These are phyloP conservation scores for Schwanniomyces vanrijiae DNA, from an alignment of 805 yeast species.

Conservation along the genomic window DNA sequence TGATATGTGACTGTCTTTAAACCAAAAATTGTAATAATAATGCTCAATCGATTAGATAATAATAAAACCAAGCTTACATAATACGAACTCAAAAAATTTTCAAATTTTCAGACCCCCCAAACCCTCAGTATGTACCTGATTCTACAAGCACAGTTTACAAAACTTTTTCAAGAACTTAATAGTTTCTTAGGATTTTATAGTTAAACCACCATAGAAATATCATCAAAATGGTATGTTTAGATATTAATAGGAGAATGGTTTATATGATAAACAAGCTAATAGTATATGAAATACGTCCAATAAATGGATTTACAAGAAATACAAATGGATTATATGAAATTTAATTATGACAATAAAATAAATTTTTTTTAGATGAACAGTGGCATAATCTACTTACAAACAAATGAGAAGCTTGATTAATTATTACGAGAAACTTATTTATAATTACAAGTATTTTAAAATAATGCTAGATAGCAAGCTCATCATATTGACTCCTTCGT, in stretches of 20 bases:
- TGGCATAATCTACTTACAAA: too few species aligned
- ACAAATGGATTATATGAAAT: too few species aligned
- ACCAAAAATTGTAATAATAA: not conserved
- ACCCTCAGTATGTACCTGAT: conserved; percentile 1
- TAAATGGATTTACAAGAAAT: too few species aligned
- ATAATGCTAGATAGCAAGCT: not conserved
- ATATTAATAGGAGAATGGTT: not conserved
- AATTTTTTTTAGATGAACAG: not conserved
- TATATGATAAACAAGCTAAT: not conserved
- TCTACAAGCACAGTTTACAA: conserved; percentile 5
- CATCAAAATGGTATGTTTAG: conserved; percentile 18
- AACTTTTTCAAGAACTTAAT: conserved; percentile 12
- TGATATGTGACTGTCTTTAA: conserved; percentile 6
- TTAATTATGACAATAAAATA: too few species aligned
- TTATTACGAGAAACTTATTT: not conserved
- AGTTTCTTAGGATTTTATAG: not conserved
- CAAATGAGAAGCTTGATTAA: not conserved
- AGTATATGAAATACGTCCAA: not conserved
- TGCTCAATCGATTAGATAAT: conserved; percentile 1
- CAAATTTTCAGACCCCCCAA: conserved; percentile 1
- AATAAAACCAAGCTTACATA: not conserved
- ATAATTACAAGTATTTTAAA: not conserved
- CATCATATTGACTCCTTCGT: not conserved
- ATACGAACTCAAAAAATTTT: conserved; percentile 3
- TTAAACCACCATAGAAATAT: conserved; percentile 13